Evolutionary conservation across 805 yeast genomes (phyloP).

Genomic region (Blastobotrys parvus): DNA sequence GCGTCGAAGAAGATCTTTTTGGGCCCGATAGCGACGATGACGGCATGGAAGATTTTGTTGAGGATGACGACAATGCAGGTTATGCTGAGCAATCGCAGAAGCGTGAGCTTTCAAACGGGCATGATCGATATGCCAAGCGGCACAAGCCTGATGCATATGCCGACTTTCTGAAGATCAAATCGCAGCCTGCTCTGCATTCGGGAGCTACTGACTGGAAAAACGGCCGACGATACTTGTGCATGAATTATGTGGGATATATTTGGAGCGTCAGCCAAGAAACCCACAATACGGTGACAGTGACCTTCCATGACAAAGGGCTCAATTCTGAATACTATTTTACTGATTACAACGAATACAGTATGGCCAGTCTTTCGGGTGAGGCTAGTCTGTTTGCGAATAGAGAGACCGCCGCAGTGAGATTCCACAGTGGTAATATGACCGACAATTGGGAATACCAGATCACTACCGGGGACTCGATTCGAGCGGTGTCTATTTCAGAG

Average conservation of each 20-base stretch:
- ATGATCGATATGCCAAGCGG: not conserved
- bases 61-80: constrained; percentile 57
- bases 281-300: constrained; percentile 66
- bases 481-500: constrained; percentile 59
- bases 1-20: constrained; percentile 13
- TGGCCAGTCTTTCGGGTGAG: constrained; percentile 60
- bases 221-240: constrained; percentile 67
- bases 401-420: constrained; percentile 48
- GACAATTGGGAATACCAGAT: constrained; percentile 57
- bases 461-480: constrained; percentile 48
- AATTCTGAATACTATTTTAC: constrained; percentile 80
- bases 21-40: constrained; percentile 31
- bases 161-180: not conserved
- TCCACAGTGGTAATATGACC: constrained; percentile 48
- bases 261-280: constrained; percentile 62
- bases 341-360: constrained; percentile 61
- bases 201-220: constrained; percentile 81
- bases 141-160: too few species aligned
- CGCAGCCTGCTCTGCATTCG: constrained; percentile 56
- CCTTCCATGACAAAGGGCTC: constrained; percentile 71
- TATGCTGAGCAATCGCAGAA: constrained; percentile 25
- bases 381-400: constrained; percentile 57
- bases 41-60: constrained; percentile 46
- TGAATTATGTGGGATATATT: constrained; percentile 73
- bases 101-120: constrained; percentile 10